These are phyloP conservation scores for Malassezia pachydermatis DNA, from an alignment of 1,284 basidiomycete species.

Conservation along the genomic window DNA sequence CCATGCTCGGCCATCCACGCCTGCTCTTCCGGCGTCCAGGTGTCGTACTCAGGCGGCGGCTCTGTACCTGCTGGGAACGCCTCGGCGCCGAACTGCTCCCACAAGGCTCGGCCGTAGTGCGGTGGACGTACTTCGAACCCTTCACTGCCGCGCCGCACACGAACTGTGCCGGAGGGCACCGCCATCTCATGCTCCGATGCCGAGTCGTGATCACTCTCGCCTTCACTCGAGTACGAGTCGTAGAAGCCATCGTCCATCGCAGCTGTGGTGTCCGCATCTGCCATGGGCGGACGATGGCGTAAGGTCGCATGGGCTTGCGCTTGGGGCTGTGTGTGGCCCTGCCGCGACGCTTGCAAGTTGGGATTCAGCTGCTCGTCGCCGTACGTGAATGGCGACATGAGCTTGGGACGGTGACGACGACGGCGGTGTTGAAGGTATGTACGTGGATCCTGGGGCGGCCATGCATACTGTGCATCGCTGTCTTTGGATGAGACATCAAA, in stretches of 20 bases:
- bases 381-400: slow-evolving; percentile 1
- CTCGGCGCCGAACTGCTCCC: background rate
- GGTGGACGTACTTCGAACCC: slow-evolving; percentile 22
- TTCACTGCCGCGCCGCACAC: slow-evolving; percentile 24
- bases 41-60: slow-evolving; percentile 1
- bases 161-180: background rate
- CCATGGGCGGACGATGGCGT: background rate
- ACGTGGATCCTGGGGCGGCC: slow-evolving; percentile 23
- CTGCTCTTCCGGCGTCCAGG: background rate
- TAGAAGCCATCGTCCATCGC: background rate
- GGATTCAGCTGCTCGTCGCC: slow-evolving; percentile 16
- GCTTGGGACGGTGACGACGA: background rate
- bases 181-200: background rate
- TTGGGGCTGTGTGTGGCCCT: background rate
- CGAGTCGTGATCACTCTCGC: background rate
- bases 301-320: background rate
- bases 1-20: background rate
- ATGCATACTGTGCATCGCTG: slow-evolving; percentile 50
- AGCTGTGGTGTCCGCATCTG: too few relatives aligned
- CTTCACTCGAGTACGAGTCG: slow-evolving; percentile 12
- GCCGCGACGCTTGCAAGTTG: background rate
- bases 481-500: slow-evolving; percentile 60
- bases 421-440: background rate
- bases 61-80: slow-evolving; percentile 4
- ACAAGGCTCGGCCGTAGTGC: slow-evolving; percentile 14